Percentiles rank a stretch among this genome's conserved stretches.
These are phyloP conservation scores for Pseudonitzschia pungens DNA, from an alignment of 108 stramenopile species.

Conservation along the genomic window DNA sequence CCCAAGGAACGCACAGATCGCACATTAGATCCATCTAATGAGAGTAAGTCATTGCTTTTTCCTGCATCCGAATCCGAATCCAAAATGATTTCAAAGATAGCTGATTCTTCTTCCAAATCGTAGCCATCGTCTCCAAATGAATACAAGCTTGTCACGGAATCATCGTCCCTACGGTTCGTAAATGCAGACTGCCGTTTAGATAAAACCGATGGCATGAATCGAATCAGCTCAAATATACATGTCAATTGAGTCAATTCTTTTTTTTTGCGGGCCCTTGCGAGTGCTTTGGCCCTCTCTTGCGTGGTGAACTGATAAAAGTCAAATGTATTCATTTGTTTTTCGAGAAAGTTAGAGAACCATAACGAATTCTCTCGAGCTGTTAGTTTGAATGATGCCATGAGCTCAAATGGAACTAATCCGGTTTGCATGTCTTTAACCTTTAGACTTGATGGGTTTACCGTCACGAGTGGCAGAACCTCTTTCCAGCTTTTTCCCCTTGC, in stretches of 20 bases:
- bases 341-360: conserved; percentile 19
- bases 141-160: background rate
- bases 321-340: conserved; percentile 19
- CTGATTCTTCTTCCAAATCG: background rate
- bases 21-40: background rate
- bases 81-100: background rate
- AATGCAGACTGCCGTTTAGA: background rate
- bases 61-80: background rate
- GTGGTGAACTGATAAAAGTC: conserved; percentile 16
- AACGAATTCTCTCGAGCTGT: conserved; percentile 10
- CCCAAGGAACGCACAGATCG: background rate
- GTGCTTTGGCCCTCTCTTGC: conserved; percentile 18
- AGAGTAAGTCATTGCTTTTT: background rate
- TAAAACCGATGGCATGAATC: background rate
- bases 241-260: conserved; percentile 15
- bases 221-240: conserved; percentile 18
- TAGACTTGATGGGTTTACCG: conserved; percentile 15
- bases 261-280: background rate
- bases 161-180: background rate
- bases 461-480: conserved; percentile 23
- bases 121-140: background rate
- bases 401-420: conserved; percentile 28
- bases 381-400: conserved; percentile 26
- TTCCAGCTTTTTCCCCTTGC: conserved; percentile 33
- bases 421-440: conserved; percentile 22